Percentiles rank a stretch among this genome's conserved stretches.
phyloP scores from a whole-genome alignment of 108 stramenopile genomes.

The Chaetoceros tenuissimus region DNA sequence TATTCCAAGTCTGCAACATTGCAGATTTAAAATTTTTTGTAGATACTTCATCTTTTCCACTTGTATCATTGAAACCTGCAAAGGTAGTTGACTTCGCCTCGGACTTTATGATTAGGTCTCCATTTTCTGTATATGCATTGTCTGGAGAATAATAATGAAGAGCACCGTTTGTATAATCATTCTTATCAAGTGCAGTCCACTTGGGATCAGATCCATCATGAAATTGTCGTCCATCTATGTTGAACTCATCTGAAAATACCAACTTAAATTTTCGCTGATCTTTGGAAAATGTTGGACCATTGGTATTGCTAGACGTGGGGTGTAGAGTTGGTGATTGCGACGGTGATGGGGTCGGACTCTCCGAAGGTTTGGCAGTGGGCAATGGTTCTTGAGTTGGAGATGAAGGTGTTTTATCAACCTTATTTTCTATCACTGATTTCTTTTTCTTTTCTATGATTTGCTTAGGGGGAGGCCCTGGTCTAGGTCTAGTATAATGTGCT shows the following conservation, averaged over 20 bases:
- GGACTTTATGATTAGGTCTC: conserved; percentile 75
- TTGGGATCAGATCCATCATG: conserved; percentile 88
- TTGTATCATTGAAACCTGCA: conserved; percentile 76
- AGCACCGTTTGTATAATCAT: conserved; percentile 95
- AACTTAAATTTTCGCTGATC: conserved; percentile 45
- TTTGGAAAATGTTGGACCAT: conserved; percentile 29
- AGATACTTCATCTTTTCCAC: conserved; percentile 40
- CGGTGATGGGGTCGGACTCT: conserved; percentile 18
- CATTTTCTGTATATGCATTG: conserved; percentile 66
- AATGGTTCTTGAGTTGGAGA: not conserved
- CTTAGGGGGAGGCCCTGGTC: not conserved
- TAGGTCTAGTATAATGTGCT: conserved; percentile 13
- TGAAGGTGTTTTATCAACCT: not conserved
- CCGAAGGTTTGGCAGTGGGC: conserved; percentile 10
- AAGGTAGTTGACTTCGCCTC: conserved; percentile 71
- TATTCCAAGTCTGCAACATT: conserved; percentile 97
- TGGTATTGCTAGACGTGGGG: conserved; percentile 24
- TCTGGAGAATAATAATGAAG: conserved; percentile 84
- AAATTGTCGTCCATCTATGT: conserved; percentile 69
- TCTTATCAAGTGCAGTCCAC: conserved; percentile 96
- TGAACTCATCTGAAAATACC: conserved; percentile 94
- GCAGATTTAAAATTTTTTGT: conserved; percentile 85
- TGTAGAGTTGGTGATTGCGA: conserved; percentile 14
- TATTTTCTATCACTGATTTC: no score
- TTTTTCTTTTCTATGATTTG: no score